A percentile compares a stretch with the other conserved stretches of the same genome.
Conservation (phyloP, 164 flowering plant species). For the Dillenia turbinata region DNA sequence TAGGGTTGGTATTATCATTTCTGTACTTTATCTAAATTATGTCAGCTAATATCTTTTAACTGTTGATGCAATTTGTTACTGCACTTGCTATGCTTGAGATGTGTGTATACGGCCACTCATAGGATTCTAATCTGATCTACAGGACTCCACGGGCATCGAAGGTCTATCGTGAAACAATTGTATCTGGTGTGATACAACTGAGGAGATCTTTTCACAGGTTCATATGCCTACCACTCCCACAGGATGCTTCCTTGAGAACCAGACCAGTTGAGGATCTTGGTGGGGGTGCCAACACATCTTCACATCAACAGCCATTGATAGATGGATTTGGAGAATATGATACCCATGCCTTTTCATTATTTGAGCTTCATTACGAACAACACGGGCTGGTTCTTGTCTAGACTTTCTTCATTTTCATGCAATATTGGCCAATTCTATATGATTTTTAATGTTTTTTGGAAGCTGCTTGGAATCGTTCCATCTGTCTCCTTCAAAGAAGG, state of each 20-base stretch:
- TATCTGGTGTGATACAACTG: constrained; percentile 46
- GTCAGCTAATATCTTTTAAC: not conserved
- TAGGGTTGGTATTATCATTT: no score
- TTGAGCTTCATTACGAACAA: constrained; percentile 54
- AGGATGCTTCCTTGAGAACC: constrained; percentile 44
- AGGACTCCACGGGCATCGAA: constrained; percentile 78
- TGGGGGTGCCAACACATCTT: constrained; percentile 34
- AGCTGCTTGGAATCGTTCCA: constrained; percentile 79
- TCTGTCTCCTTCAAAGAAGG: constrained; percentile 53
- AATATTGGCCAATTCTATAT: not conserved
- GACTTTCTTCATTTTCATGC: not conserved
- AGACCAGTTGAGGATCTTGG: constrained; percentile 67
- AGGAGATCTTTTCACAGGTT: constrained; percentile 68
- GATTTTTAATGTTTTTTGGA: constrained; percentile 39
- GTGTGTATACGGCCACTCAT: not conserved
- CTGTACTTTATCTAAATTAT: not conserved
- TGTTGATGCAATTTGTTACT: not conserved
- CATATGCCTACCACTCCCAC: constrained; percentile 83
- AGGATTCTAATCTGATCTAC: constrained; percentile 14
- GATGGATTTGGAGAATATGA: constrained; percentile 96
- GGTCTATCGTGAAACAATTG: constrained; percentile 67
- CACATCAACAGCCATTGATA: constrained; percentile 55
- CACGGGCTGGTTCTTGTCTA: not conserved
- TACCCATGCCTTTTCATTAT: constrained; percentile 78
- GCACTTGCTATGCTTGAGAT: not conserved